Conservation (phyloP, 345 rosid genomes). For the Acer yangbiense region DNA sequence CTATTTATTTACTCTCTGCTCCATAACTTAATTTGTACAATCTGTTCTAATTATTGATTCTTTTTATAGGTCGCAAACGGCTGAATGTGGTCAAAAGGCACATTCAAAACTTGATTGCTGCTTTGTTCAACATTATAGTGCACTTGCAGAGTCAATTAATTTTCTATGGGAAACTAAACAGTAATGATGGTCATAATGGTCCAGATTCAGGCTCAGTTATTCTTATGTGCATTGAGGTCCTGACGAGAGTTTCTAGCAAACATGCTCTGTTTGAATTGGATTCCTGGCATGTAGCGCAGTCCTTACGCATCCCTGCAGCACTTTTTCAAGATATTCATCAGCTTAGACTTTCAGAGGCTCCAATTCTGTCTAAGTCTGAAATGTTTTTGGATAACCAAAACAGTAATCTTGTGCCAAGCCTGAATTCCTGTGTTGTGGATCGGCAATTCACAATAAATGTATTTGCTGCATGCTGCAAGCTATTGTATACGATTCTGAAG, state of each 20-base stretch:
- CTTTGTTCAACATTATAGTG: constrained; percentile 67
- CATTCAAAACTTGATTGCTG: constrained; percentile 65
- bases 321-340: constrained; percentile 58
- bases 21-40: not conserved
- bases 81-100: constrained; percentile 61
- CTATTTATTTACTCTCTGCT: not conserved
- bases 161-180: constrained; percentile 39
- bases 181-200: constrained; percentile 29
- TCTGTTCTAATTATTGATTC: constrained; percentile 29
- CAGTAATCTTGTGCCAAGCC: constrained; percentile 26
- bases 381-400: constrained; percentile 29
- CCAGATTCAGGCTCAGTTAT: constrained; percentile 87
- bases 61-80: constrained; percentile 64
- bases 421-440: constrained; percentile 39
- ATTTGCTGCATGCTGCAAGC: constrained; percentile 70
- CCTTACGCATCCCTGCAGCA: constrained; percentile 66
- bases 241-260: constrained; percentile 79
- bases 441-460: constrained; percentile 53
- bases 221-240: constrained; percentile 87
- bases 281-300: constrained; percentile 74
- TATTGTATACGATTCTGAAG: constrained; percentile 74
- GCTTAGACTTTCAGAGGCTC: constrained; percentile 35
- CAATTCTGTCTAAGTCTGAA: constrained; percentile 23
- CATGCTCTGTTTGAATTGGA: constrained; percentile 65
- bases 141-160: constrained; percentile 78